phyloP scores from a whole-genome alignment of 83 land plant species.

The Larix sibirica region DNA sequence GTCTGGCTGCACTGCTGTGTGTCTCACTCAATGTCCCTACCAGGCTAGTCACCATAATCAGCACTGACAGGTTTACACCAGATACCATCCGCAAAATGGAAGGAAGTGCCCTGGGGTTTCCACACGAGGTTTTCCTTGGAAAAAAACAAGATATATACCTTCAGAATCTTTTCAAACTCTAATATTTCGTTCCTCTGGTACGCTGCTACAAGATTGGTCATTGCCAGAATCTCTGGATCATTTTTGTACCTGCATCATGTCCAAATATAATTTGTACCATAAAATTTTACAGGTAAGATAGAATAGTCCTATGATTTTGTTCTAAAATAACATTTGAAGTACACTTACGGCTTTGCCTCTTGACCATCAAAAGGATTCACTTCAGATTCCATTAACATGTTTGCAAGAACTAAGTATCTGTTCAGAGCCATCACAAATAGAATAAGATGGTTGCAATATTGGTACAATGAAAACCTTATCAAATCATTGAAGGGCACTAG shows the following conservation, averaged over 20 bases:
- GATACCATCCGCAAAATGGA: too few species aligned
- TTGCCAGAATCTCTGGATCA: constrained; percentile 97
- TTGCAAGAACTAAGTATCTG: constrained; percentile 96
- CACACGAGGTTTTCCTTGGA: too few species aligned
- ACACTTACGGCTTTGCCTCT: constrained; percentile 96
- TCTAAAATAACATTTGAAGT: neutral
- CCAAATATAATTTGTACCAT: neutral
- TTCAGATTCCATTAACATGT: constrained; percentile 98
- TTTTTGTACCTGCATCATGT: constrained; percentile 81
- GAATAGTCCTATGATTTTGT: neutral
- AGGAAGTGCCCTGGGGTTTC: too few species aligned
- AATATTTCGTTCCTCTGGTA: constrained; percentile 95
- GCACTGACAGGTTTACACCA: too few species aligned
- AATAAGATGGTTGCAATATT: neutral
- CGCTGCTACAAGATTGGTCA: constrained; percentile 98
- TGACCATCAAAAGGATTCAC: constrained; percentile 99
- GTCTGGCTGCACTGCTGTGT: too few species aligned
- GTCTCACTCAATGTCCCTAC: too few species aligned
- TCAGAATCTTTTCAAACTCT: constrained; percentile 97
- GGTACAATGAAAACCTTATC: neutral
- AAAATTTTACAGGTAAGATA: neutral
- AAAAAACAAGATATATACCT: constrained; percentile 41
- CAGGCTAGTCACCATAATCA: too few species aligned
- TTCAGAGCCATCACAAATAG: neutral
- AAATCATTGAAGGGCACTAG: neutral